Evolutionary conservation across 495 filamentous ascomycete genomes (phyloP), one percentile per base, ranked within the genome.

Genomic region (Penicillium cosmopolitanum): DNA sequence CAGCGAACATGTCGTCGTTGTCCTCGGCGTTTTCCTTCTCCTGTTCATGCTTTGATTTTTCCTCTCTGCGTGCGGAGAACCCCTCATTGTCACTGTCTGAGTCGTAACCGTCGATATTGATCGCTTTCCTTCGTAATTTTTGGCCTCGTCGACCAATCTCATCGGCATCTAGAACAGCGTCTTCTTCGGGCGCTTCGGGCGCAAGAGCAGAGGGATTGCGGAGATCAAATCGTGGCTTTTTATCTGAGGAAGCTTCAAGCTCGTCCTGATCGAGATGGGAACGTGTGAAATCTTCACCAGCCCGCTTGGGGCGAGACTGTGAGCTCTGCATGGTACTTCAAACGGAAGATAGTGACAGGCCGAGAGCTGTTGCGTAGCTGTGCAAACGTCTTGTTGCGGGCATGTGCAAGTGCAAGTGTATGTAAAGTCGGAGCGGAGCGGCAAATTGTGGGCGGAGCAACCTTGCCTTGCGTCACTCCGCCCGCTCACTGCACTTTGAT

Each of bases 71-170:
- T 38, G 81, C 87, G 57, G 92, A 83, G 71, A 96, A 96, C 19
- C 89, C 92, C 62, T 98, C 95, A 55, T 93, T 93, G 9, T 94
- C 93, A 33, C 90, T 95, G 72, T 99, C 95, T 0, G 88, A 94
- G 54, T 97, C 94, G 76, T 98, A 98, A 3, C 96, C 95, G 66
- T 98, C 95, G 31, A 98, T 86, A 61, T 97, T 96, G 34, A 98
- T 87, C 2, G 93, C 95, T 64, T 91, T 90, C 56, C 95, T 92
- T 66, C 96, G 96, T 0, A 89, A 87, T 46, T 88, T 86, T 38
- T 85, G 80, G 0, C 86, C 89, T 15, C 87, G 80, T n/a, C 86
- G 86, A 38, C 94, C 94, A 59, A 98, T 96, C 52, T 96, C 93
- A 66, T 97, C 95, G 12, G 92, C 91, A 40, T 96, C 93, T 15